A percentile compares a stretch with the other conserved stretches of the same genome.
phyloP scores from a whole-genome alignment of 2,329 filamentous ascomycete species.

The Trichophyton verrucosum region DNA sequence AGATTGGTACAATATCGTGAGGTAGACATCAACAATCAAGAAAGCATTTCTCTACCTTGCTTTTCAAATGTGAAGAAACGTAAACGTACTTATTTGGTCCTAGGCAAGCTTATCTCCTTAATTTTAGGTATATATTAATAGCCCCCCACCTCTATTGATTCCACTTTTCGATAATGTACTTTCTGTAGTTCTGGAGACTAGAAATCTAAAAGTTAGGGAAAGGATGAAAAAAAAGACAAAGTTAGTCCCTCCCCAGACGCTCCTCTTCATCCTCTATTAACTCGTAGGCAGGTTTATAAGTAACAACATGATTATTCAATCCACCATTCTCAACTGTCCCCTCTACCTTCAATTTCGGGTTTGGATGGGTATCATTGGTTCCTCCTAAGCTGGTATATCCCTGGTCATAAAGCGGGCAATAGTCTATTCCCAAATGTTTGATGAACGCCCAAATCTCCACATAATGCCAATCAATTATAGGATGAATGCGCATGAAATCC shows the following conservation, averaged over 20 bases:
- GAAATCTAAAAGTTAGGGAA: background rate
- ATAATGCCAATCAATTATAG: conserved; percentile 96
- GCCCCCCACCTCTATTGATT: too few species aligned
- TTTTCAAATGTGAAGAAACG: too few species aligned
- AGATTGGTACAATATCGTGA: too few species aligned
- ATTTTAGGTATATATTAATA: too few species aligned
- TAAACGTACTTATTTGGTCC: too few species aligned
- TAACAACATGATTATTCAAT: conserved; percentile 16
- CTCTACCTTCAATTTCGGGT: conserved; percentile 52
- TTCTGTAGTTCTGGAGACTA: too few species aligned
- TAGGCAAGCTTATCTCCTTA: too few species aligned
- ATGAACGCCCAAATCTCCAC: conserved; percentile 84
- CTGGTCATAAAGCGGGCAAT: conserved; percentile 74
- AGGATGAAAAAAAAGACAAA: background rate
- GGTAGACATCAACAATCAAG: too few species aligned
- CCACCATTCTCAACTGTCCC: conserved; percentile 14
- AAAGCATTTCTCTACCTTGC: too few species aligned
- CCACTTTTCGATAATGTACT: too few species aligned
- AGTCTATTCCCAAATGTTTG: conserved; percentile 60
- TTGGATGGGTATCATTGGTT: conserved; percentile 75
- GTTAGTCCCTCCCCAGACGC: conserved; percentile 56
- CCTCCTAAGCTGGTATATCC: conserved; percentile 92
- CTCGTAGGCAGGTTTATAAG: conserved; percentile 63
- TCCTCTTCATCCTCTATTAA: conserved; percentile 64
- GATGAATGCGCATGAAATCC: conserved; percentile 80